phyloP scores from a whole-genome alignment of 129 eudicot species.

The Chrysanthemum lavandulifolium region DNA sequence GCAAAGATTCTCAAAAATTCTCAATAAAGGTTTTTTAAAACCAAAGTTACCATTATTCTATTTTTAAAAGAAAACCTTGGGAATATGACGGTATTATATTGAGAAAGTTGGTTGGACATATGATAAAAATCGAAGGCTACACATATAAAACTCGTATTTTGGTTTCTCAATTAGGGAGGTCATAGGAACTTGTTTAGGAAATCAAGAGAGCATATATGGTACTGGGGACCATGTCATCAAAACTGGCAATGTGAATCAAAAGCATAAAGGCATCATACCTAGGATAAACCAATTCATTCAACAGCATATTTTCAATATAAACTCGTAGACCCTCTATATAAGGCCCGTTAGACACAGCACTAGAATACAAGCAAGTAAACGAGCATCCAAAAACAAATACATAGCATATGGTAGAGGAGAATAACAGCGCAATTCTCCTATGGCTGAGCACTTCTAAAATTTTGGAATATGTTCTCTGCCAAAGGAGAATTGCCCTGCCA shows the following conservation, averaged over 20 bases:
- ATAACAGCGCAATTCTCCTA: conserved; percentile 59
- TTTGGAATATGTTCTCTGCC: conserved; percentile 29
- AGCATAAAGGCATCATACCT: conserved; percentile 45
- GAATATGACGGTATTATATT: background rate
- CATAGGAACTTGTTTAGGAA: conserved; percentile 8
- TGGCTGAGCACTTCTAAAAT: conserved; percentile 40
- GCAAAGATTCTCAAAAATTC: background rate
- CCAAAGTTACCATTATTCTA: background rate
- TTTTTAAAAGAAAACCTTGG: background rate
- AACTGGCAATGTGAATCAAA: background rate
- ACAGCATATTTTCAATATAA: conserved; percentile 45
- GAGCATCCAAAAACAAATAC: background rate
- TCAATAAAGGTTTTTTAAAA: background rate
- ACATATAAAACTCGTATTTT: background rate
- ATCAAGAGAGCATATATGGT: conserved; percentile 24
- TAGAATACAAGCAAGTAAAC: conserved; percentile 7
- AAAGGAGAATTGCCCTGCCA: conserved; percentile 33
- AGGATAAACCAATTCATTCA: conserved; percentile 40
- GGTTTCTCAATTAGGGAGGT: background rate
- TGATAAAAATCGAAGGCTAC: background rate
- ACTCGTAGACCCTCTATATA: conserved; percentile 29
- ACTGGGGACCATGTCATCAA: conserved; percentile 29
- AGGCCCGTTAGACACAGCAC: conserved; percentile 20
- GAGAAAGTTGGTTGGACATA: background rate
- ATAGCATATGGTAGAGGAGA: conserved; percentile 28